phyloP scores from a whole-genome alignment of 805 yeast genomes.

The Saturnispora gosingensis region DNA sequence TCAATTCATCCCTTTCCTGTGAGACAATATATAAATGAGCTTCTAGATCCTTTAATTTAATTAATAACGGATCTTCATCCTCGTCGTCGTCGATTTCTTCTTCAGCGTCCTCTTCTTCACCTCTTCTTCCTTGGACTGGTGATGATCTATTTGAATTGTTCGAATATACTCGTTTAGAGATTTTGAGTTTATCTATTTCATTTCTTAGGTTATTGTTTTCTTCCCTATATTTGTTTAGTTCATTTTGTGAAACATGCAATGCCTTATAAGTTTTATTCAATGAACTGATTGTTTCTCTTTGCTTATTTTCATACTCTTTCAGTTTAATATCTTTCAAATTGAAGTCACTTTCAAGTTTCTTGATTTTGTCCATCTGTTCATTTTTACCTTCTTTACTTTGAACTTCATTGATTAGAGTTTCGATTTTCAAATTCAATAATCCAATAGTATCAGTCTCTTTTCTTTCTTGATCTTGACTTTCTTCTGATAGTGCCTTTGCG shows the following conservation, averaged over 20 bases:
- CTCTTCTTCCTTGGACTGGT: background rate
- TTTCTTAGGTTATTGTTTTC: constrained; percentile 44
- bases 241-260: constrained; percentile 62
- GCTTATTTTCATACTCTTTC: constrained; percentile 49
- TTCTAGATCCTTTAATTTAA: constrained; percentile 72
- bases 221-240: constrained; percentile 51
- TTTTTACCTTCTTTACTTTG: background rate
- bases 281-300: constrained; percentile 60
- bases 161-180: constrained; percentile 25
- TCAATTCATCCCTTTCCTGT: constrained; percentile 77
- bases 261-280: constrained; percentile 72
- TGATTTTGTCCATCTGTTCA: background rate
- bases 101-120: constrained; percentile 3
- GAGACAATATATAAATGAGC: constrained; percentile 74
- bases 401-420: background rate
- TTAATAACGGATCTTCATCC: constrained; percentile 51
- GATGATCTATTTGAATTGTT: constrained; percentile 6
- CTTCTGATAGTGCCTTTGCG: background rate
- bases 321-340: constrained; percentile 20
- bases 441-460: constrained; percentile 17
- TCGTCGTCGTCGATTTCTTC: constrained; percentile 21
- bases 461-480: background rate
- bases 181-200: constrained; percentile 61
- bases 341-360: constrained; percentile 26
- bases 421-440: background rate